Base-by-base conservation (phyloP, 2,329 filamentous ascomycete genomes). In the Colletotrichum musicola region DNA sequence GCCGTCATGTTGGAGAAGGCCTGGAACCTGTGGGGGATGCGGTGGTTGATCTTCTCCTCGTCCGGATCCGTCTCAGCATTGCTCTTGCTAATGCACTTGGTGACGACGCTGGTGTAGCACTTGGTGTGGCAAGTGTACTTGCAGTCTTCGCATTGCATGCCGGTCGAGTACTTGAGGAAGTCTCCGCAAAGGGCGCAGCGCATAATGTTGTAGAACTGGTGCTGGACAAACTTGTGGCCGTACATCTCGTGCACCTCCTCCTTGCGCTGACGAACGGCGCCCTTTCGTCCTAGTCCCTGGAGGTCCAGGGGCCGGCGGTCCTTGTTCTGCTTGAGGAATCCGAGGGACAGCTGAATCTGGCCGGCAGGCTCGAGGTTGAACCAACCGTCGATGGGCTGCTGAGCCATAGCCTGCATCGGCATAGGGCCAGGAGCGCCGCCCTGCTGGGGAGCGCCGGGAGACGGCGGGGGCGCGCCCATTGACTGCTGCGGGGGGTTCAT, bases 131-230 rank as follows among this genome's bases (percentile, higher is more conserved):
- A 99, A 46, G 95, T 98, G 83, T 98, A 98, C 83, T 98, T 98
- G 92, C 96, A 99, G 82, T 99, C 96, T 72, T 97, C 93, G 81
- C 96, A 99, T 83, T 99, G 96, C 95, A 99, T 99, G 71, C 96
- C 96, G 22, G 96, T 93, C 56, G 95, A 97, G 79, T 98, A 98
- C 79, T 98, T 99, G 82, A 99, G 91, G 77, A 99, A 98, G 74
- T 99, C 96, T 69, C 95, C 96, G 79, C 96, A 99, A 42, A 98
- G 90, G 14, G 96, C 96, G 81, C 96, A 99, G 71, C 96, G 95
- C 96, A 99, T 99, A 77, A 99, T 98, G 86, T 98, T 99, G 90
- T 98, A 99, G 81, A 99, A 99, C 80, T 98, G 96, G 79, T 98
- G 95, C 77, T 96, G 93, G 64, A 98, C 92, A 77, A 99, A 99